These are phyloP conservation scores for Aspergillus persii DNA, from an alignment of 2,329 filamentous ascomycete genomes.

Conservation along the genomic window DNA sequence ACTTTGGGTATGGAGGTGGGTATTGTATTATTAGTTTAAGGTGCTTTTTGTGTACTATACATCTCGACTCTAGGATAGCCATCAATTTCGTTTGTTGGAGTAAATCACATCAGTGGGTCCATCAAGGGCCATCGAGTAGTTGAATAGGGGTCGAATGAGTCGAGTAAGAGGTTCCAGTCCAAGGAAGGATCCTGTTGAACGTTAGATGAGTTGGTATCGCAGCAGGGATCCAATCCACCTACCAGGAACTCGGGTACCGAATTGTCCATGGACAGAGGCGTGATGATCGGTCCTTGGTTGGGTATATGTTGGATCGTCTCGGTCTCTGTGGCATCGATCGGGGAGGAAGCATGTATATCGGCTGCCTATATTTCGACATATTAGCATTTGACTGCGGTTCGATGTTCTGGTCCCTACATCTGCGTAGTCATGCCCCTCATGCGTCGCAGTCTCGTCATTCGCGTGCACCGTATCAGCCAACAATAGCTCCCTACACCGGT, in stretches of 20 bases:
- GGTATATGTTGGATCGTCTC: not conserved
- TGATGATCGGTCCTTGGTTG: not conserved
- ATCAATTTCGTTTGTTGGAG: not conserved
- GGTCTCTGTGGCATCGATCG: not conserved
- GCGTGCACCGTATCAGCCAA: not conserved
- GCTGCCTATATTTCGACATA: not conserved
- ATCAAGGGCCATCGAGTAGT: not conserved
- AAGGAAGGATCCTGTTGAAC: not conserved
- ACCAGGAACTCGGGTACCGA: not conserved
- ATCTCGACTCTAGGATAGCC: not conserved
- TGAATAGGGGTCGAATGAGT: not conserved
- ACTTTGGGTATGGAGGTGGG: not conserved
- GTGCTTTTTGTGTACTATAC: not conserved
- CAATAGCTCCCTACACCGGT: slow-evolving; percentile 1
- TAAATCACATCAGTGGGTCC: not conserved
- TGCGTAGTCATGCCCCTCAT: not conserved
- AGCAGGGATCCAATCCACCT: not conserved
- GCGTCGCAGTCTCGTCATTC: not conserved
- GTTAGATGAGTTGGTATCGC: not conserved
- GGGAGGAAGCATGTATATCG: not conserved
- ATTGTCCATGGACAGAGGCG: not conserved
- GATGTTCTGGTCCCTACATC: not conserved
- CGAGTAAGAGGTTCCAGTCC: not conserved
- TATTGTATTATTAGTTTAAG: not conserved
- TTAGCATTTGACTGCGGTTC: not conserved